Evolutionary conservation across 1,139 yeast species (phyloP).

Genomic region (Kodamaea anthophila): DNA sequence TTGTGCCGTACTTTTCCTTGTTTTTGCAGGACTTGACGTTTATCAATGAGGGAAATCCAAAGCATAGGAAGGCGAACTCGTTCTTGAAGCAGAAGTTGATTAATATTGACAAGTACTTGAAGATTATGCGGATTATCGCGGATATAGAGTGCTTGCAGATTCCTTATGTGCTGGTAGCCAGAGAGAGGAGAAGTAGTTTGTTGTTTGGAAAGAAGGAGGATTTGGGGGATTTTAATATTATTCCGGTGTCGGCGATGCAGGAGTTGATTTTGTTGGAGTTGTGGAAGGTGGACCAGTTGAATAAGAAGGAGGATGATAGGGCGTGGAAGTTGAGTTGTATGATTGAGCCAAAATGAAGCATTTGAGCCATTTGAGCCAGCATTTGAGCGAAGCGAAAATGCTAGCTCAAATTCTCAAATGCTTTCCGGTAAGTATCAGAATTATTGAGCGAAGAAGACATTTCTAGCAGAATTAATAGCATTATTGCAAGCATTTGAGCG

Average conservation of each 20-base stretch:
- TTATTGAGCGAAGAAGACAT: too few relatives aligned
- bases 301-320: constrained; percentile 56
- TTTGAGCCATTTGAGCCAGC: too few relatives aligned
- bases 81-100: constrained; percentile 58
- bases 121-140: constrained; percentile 68
- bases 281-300: constrained; percentile 62
- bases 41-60: constrained; percentile 81
- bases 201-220: constrained; percentile 10
- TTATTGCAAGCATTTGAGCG: too few relatives aligned
- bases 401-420: too few relatives aligned
- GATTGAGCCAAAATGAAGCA: constrained; percentile 33
- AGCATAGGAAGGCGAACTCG: constrained; percentile 53
- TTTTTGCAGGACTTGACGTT: constrained; percentile 84
- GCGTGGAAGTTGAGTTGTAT: constrained; percentile 66
- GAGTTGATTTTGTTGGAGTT: constrained; percentile 62
- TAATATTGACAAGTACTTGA: constrained; percentile 77
- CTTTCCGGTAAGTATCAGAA: too few relatives aligned
- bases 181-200: constrained; percentile 16
- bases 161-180: constrained; percentile 18
- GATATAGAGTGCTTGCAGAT: constrained; percentile 74
- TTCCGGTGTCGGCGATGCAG: constrained; percentile 46
- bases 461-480: too few relatives aligned
- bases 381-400: too few relatives aligned
- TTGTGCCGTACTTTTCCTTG: constrained; percentile 81
- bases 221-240: constrained; percentile 28